A percentile compares a stretch with the other conserved stretches of the same genome.
These are phyloP conservation scores for Solioccasus polychromus DNA, from an alignment of 768 basidiomycete genomes.

Conservation along the genomic window DNA sequence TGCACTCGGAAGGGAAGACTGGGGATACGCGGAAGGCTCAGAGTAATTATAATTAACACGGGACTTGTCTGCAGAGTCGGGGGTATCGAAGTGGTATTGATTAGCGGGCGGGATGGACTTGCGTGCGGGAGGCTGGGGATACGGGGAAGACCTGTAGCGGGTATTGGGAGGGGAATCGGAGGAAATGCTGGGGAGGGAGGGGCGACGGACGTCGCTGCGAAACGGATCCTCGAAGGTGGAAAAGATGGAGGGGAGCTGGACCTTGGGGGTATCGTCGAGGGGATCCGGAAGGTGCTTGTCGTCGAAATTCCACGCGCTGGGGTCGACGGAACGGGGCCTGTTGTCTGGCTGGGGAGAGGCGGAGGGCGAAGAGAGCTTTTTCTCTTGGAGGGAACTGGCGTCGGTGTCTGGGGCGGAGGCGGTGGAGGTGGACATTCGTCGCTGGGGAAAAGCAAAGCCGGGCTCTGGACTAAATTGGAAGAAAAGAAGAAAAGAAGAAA, in stretches of 20 bases:
- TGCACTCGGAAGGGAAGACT: slow-evolving; percentile 49
- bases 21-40: slow-evolving; percentile 46
- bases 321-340: slow-evolving; percentile 37
- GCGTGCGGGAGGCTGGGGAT: slow-evolving; percentile 48
- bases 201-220: slow-evolving; percentile 53
- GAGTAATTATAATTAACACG: slow-evolving; percentile 42
- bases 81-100: slow-evolving; percentile 37
- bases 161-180: slow-evolving; percentile 40
- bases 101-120: slow-evolving; percentile 45
- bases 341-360: slow-evolving; percentile 45
- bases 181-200: slow-evolving; percentile 61
- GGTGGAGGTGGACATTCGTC: slow-evolving; percentile 79
- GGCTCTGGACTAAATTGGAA: slow-evolving; percentile 36
- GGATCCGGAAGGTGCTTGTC: slow-evolving; percentile 41
- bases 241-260: slow-evolving; percentile 74
- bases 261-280: slow-evolving; percentile 45
- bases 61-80: slow-evolving; percentile 39
- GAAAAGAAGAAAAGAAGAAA: slow-evolving; percentile 7
- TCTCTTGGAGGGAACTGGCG: slow-evolving; percentile 55
- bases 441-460: slow-evolving; percentile 50
- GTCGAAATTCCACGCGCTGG: slow-evolving; percentile 27
- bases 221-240: slow-evolving; percentile 62
- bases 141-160: slow-evolving; percentile 55
- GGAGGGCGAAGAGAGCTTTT: slow-evolving; percentile 56
- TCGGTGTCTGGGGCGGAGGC: slow-evolving; percentile 66